A percentile compares a stretch with the other conserved stretches of the same genome.
Conservation (phyloP, 2,329 filamentous ascomycete species). For the Cladosporium austrohemisphaericum region DNA sequence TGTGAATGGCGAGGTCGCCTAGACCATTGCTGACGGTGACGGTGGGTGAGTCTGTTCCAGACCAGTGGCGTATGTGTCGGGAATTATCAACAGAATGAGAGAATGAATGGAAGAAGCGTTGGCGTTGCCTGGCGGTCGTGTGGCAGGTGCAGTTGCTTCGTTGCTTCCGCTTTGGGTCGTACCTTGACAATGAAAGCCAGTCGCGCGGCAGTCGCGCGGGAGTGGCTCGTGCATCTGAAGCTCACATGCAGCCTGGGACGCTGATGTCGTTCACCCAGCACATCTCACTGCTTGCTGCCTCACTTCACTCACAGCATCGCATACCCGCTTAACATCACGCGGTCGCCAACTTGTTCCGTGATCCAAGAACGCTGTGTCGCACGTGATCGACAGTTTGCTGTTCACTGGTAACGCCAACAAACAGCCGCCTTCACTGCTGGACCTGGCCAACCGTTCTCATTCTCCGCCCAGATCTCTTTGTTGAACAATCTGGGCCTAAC, state of each 20-base stretch:
- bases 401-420: too few relatives aligned
- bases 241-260: too few relatives aligned
- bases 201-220: too few relatives aligned
- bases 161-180: too few relatives aligned
- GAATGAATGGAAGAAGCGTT: neutral
- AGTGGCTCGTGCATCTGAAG: too few relatives aligned
- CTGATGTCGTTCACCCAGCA: too few relatives aligned
- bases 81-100: neutral
- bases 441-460: neutral
- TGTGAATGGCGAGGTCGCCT: conserved; percentile 8
- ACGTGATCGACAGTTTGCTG: too few relatives aligned
- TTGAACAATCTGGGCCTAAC: conserved; percentile 28
- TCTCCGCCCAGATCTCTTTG: conserved; percentile 27
- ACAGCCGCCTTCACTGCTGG: neutral
- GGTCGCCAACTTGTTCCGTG: too few relatives aligned
- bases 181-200: too few relatives aligned
- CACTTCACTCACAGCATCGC: neutral
- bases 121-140: neutral
- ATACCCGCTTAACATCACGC: neutral
- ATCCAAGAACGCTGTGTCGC: too few relatives aligned
- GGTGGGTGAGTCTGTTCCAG: neutral
- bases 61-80: neutral
- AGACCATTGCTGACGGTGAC: conserved; percentile 4
- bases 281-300: too few relatives aligned
- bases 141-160: conserved; percentile 8